Evolutionary conservation across 2,329 filamentous ascomycete species (phyloP).

Genomic region (Orbilia ellipsospora): DNA sequence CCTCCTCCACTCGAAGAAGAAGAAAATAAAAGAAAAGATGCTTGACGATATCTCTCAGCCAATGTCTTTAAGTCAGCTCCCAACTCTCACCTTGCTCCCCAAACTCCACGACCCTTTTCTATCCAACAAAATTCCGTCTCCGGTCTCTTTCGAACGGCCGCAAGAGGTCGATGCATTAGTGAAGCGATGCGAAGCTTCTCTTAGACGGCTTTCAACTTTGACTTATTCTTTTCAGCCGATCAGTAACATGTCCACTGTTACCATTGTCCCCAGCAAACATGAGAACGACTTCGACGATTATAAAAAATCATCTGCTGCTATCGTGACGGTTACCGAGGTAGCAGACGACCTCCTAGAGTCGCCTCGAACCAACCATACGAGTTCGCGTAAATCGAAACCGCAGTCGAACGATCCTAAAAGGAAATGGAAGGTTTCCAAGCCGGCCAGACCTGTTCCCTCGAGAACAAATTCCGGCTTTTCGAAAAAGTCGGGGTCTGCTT

Average conservation of each 20-base stretch:
- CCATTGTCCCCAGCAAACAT: constrained; percentile 42
- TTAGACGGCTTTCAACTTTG: constrained; percentile 53
- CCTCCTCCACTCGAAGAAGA: constrained; percentile 28
- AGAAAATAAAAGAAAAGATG: constrained; percentile 26
- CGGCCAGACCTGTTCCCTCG: constrained; percentile 46
- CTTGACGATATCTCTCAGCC: constrained; percentile 52
- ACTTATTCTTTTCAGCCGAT: constrained; percentile 55
- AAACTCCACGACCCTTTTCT: constrained; percentile 54
- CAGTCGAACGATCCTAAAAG: constrained; percentile 24
- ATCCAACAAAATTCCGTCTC: constrained; percentile 48
- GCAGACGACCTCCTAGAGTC: constrained; percentile 31
- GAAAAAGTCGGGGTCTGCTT: constrained; percentile 38
- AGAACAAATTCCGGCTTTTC: constrained; percentile 52
- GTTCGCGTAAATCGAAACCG: constrained; percentile 23
- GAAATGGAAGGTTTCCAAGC: constrained; percentile 54
- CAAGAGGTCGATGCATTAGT: constrained; percentile 54
- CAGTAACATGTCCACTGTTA: constrained; percentile 54
- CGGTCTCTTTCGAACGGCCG: constrained; percentile 49
- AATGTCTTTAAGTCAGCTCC: constrained; percentile 52
- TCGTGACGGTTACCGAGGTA: constrained; percentile 50
- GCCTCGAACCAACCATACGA: constrained; percentile 17
- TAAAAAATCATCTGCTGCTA: constrained; percentile 38
- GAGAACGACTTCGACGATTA: constrained; percentile 38
- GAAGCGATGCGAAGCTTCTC: constrained; percentile 56
- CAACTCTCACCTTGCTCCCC: constrained; percentile 49